These are phyloP conservation scores for Candida loeiensis DNA, from an alignment of 805 yeast species.

Conservation along the genomic window DNA sequence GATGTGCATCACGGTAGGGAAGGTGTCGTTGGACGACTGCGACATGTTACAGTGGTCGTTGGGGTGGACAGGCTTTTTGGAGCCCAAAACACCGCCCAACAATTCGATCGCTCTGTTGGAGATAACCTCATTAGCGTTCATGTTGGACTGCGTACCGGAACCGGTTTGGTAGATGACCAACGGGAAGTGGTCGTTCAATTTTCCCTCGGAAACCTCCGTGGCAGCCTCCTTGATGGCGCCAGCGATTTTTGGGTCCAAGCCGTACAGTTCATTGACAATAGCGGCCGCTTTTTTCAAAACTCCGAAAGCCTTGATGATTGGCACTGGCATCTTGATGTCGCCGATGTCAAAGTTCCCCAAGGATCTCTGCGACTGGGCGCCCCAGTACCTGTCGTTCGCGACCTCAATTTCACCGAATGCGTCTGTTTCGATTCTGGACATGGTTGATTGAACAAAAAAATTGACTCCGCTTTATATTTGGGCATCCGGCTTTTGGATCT, in stretches of 20 bases:
- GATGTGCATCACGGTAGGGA: constrained; percentile 42
- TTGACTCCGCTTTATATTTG: constrained; percentile 2
- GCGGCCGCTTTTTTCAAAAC: constrained; percentile 39
- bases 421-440: constrained; percentile 32
- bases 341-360: constrained; percentile 38
- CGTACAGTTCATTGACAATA: constrained; percentile 32
- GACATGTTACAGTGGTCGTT: constrained; percentile 41
- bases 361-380: constrained; percentile 39
- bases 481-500: neutral
- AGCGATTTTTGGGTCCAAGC: constrained; percentile 32
- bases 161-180: constrained; percentile 40
- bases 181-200: constrained; percentile 38
- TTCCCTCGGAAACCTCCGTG: constrained; percentile 36
- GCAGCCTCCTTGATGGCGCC: constrained; percentile 36
- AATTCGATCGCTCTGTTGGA: constrained; percentile 39
- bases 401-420: constrained; percentile 39
- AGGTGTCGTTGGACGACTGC: constrained; percentile 37
- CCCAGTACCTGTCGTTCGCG: constrained; percentile 34
- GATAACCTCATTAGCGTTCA: constrained; percentile 41
- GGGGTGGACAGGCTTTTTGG: constrained; percentile 38
- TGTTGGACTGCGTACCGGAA: constrained; percentile 39
- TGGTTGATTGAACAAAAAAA: constrained; percentile 4
- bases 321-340: constrained; percentile 34
- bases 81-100: constrained; percentile 35
- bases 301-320: constrained; percentile 35